Conservation (phyloP, 2,329 filamentous ascomycete species). For the Nemania sp. region DNA sequence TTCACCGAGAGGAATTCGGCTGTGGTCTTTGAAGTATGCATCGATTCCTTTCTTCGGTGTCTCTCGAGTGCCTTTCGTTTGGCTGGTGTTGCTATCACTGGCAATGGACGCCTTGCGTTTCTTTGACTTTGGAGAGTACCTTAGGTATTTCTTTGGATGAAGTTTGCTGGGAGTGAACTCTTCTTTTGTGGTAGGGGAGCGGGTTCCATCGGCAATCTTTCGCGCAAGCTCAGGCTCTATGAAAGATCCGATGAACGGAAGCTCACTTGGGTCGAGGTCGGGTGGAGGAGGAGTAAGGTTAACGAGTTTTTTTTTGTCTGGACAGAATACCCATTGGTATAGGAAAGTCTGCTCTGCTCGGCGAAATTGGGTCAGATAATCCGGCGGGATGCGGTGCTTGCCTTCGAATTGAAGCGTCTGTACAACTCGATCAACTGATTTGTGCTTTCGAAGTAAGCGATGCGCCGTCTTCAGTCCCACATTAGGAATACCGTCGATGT, state of each 20-base stretch:
- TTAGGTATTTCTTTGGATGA: too few species aligned
- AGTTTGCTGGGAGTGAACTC: too few species aligned
- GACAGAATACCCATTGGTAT: constrained; percentile 93
- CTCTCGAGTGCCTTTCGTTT: constrained; percentile 32
- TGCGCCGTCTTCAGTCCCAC: constrained; percentile 94
- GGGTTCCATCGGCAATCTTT: constrained; percentile 76
- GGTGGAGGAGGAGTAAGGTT: constrained; percentile 70
- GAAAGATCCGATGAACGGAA: constrained; percentile 79
- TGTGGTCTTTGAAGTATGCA: constrained; percentile 55
- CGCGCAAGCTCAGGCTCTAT: constrained; percentile 71
- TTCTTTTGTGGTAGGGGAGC: constrained; percentile 88
- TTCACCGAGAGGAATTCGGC: constrained; percentile 61
- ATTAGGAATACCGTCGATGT: constrained; percentile 80
- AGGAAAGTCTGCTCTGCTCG: constrained; percentile 92
- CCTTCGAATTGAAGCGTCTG: constrained; percentile 87
- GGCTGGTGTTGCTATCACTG: constrained; percentile 20
- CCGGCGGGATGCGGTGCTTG: constrained; percentile 76
- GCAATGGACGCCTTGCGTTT: constrained; percentile 42
- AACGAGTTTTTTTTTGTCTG: constrained; percentile 69
- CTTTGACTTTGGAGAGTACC: constrained; percentile 47
- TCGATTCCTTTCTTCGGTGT: constrained; percentile 54
- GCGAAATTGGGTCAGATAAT: constrained; percentile 79
- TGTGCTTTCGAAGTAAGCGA: constrained; percentile 86
- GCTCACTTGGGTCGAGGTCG: constrained; percentile 65
- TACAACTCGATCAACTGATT: constrained; percentile 79